A percentile compares a stretch with the other conserved stretches of the same genome.
phyloP scores from a whole-genome alignment of 2,329 filamentous ascomycete species.

The Colletotrichum lini region DNA sequence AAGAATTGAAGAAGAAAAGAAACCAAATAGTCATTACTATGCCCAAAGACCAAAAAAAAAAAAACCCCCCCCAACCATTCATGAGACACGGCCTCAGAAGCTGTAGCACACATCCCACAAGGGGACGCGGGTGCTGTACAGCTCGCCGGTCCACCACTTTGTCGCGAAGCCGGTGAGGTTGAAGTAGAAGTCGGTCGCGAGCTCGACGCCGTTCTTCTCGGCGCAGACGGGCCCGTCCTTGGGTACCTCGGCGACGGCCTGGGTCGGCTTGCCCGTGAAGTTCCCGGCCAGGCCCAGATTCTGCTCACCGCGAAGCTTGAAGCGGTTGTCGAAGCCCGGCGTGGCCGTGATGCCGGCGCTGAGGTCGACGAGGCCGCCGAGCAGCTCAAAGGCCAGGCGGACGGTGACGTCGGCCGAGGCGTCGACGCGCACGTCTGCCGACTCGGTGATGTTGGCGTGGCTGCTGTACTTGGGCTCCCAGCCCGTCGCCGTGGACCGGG shows the following conservation, averaged over 20 bases:
- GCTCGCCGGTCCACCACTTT: constrained; percentile 46
- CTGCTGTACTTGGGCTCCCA: constrained; percentile 56
- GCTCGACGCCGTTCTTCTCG: constrained; percentile 45
- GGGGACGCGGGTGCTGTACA: constrained; percentile 43
- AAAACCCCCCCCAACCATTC: too few relatives aligned
- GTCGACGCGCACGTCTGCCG: constrained; percentile 51
- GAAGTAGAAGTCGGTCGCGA: constrained; percentile 48
- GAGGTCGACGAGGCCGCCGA: constrained; percentile 54
- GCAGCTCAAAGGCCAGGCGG: constrained; percentile 54
- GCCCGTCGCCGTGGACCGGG: constrained; percentile 49
- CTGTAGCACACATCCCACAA: constrained; percentile 41
- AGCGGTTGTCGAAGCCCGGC: constrained; percentile 55
- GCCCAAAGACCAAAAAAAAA: background rate
- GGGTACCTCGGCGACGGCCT: constrained; percentile 38
- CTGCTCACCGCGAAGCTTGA: constrained; percentile 49
- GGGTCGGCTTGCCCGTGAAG: constrained; percentile 19
- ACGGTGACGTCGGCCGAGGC: constrained; percentile 55
- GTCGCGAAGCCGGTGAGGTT: constrained; percentile 48
- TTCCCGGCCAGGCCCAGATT: constrained; percentile 40
- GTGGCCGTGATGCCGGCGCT: constrained; percentile 55
- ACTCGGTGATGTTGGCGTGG: constrained; percentile 51
- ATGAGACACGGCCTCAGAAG: constrained; percentile 18
- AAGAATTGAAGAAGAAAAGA: background rate
- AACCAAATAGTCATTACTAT: background rate
- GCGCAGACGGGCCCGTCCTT: constrained; percentile 44